These are phyloP conservation scores for Nigrospora oryzae DNA, from an alignment of 2,329 filamentous ascomycete species.

Conservation along the genomic window DNA sequence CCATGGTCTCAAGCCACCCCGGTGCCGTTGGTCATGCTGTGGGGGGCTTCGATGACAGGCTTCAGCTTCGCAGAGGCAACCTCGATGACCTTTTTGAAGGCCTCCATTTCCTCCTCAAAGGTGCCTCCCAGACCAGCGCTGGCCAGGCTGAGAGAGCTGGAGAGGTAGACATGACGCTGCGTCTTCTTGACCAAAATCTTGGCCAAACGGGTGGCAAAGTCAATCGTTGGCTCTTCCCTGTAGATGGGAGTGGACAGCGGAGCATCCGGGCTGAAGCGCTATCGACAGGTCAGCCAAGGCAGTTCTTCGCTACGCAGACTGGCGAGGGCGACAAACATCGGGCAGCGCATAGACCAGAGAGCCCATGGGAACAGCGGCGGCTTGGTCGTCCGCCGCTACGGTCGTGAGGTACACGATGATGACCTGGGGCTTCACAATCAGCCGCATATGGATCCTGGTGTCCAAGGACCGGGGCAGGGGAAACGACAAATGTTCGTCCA, in stretches of 20 bases:
- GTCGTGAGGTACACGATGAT: conserved; percentile 56
- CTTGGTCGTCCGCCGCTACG: conserved; percentile 41
- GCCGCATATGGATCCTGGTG: conserved; percentile 51
- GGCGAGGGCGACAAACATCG: conserved; percentile 49
- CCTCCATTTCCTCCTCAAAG: conserved; percentile 91
- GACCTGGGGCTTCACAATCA: conserved; percentile 49
- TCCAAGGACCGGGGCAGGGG: conserved; percentile 52
- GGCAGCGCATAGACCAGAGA: conserved; percentile 93
- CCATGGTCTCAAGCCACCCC: too few species aligned
- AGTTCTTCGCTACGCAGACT: too few species aligned
- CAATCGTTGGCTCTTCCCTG: conserved; percentile 64
- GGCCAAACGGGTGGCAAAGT: conserved; percentile 80
- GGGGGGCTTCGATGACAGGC: conserved; percentile 17
- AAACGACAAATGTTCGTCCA: conserved; percentile 41
- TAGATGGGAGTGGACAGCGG: conserved; percentile 75
- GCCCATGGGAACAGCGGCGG: conserved; percentile 53
- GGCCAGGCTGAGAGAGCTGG: conserved; percentile 74
- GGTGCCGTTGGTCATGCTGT: conserved; percentile 9
- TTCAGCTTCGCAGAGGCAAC: conserved; percentile 52
- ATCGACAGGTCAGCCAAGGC: neutral
- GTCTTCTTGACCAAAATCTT: conserved; percentile 72
- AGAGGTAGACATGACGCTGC: conserved; percentile 75
- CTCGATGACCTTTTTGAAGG: conserved; percentile 65
- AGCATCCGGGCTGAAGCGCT: conserved; percentile 48
- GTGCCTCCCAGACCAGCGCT: conserved; percentile 68